These are phyloP conservation scores for Immersiporthe knoxdaviesiana DNA, from an alignment of 2,329 filamentous ascomycete species.

Conservation along the genomic window DNA sequence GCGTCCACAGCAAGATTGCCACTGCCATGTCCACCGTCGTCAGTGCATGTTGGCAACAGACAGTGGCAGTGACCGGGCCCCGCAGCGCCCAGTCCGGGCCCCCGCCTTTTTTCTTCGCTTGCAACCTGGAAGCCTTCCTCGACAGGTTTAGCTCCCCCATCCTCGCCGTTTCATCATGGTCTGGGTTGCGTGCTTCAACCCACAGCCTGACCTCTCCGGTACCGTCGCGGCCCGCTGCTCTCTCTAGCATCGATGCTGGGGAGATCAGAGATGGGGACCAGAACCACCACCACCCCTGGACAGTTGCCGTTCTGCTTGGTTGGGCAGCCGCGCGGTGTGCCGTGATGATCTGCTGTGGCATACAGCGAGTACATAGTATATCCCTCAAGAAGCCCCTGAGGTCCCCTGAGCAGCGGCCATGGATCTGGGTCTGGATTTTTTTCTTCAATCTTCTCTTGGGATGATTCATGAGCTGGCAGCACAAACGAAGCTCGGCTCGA, in stretches of 20 bases:
- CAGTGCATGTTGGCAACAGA: neutral
- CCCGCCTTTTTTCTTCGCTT: conserved; percentile 9
- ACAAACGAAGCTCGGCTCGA: neutral
- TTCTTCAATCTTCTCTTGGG: neutral
- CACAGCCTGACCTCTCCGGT: neutral
- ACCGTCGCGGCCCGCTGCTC: neutral
- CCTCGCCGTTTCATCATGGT: conserved; percentile 20
- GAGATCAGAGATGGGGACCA: neutral
- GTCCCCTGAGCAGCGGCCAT: conserved; percentile 9
- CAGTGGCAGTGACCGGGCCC: neutral
- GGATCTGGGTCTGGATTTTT: neutral
- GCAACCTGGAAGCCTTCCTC: conserved; percentile 23
- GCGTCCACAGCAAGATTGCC: neutral
- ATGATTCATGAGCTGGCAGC: neutral
- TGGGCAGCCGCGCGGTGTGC: conserved; percentile 3
- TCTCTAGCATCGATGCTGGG: neutral
- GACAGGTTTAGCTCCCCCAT: conserved; percentile 13
- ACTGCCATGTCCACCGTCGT: neutral
- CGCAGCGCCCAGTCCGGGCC: neutral
- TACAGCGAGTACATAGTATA: too few relatives aligned
- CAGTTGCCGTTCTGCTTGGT: neutral
- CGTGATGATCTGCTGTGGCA: neutral
- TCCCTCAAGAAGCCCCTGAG: conserved; percentile 10
- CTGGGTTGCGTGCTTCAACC: conserved; percentile 13
- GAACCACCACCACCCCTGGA: neutral